Percentiles rank a stretch among this genome's conserved stretches.
phyloP scores from a whole-genome alignment of 1,139 yeast species.

The Candida smagusa region DNA sequence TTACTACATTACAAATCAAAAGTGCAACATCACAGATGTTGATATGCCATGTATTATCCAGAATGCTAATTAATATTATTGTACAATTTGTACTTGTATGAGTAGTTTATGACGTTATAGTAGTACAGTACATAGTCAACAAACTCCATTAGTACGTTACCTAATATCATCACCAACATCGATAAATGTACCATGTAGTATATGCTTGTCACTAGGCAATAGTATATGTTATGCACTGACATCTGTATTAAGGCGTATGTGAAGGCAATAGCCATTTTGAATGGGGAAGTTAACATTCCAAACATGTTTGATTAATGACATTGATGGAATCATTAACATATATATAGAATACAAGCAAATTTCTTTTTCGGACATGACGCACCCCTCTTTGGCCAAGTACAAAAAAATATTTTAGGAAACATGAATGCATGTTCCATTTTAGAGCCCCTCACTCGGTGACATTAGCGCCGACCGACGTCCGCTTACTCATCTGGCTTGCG shows the following conservation, averaged over 20 bases:
- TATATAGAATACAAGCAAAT: too few relatives aligned
- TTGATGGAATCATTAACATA: too few relatives aligned
- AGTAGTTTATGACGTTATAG: slow-evolving; percentile 22
- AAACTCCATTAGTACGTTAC: slow-evolving; percentile 22
- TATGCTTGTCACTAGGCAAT: slow-evolving; percentile 23
- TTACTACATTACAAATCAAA: too few relatives aligned
- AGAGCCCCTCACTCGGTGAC: too few relatives aligned
- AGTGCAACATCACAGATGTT: too few relatives aligned
- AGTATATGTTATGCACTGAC: slow-evolving; percentile 13
- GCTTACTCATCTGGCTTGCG: too few relatives aligned
- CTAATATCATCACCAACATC: slow-evolving; percentile 22
- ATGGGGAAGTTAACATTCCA: slow-evolving; percentile 2
- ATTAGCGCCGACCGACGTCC: too few relatives aligned
- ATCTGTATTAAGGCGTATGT: slow-evolving; percentile 5
- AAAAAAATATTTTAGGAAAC: too few relatives aligned
- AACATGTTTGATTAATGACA: background rate
- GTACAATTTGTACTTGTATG: slow-evolving; percentile 29
- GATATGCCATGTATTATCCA: too few relatives aligned
- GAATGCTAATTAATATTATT: slow-evolving; percentile 24
- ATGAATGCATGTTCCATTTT: too few relatives aligned
- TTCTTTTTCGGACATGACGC: too few relatives aligned
- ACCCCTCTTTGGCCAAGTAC: too few relatives aligned
- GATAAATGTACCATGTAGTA: slow-evolving; percentile 28
- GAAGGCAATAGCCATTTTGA: slow-evolving; percentile 3
- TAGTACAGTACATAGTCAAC: slow-evolving; percentile 20